A percentile compares a stretch with the other conserved stretches of the same genome.
Conservation (phyloP, 768 basidiomycete genomes). For the Tylopilus sp. region DNA sequence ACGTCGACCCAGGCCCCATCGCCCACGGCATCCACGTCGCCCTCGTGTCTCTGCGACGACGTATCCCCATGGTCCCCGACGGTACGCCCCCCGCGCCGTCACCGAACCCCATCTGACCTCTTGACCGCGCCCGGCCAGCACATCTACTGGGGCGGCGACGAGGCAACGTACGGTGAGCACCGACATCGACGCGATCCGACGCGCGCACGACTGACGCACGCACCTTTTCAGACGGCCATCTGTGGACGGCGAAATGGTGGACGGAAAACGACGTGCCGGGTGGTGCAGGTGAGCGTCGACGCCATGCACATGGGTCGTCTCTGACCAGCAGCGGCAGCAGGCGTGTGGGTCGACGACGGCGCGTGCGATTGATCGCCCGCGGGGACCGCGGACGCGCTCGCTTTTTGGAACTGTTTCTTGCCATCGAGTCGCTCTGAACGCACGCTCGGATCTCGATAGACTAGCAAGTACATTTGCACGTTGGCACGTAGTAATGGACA, state of each 20-base stretch:
- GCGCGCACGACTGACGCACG: not conserved
- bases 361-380: constrained; percentile 21
- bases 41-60: constrained; percentile 38
- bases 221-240: constrained; percentile 34
- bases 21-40: constrained; percentile 3
- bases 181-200: not conserved
- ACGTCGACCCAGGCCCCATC: constrained; percentile 10
- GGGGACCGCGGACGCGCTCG: too few species aligned
- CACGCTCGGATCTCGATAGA: not conserved
- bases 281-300: constrained; percentile 16
- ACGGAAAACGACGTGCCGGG: constrained; percentile 37
- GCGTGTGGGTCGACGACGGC: constrained; percentile 36
- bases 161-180: constrained; percentile 38
- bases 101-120: not conserved
- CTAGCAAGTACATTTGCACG: not conserved
- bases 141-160: constrained; percentile 38
- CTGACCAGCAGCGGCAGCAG: constrained; percentile 14
- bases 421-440: not conserved
- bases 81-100: constrained; percentile 10
- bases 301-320: not conserved
- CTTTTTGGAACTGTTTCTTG: too few species aligned
- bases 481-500: not conserved
- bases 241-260: constrained; percentile 56
- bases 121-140: not conserved
- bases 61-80: constrained; percentile 40